A percentile compares a stretch with the other conserved stretches of the same genome.
Evolutionary conservation across 768 basidiomycete species (phyloP).

Genomic region (Podaxis sp.): DNA sequence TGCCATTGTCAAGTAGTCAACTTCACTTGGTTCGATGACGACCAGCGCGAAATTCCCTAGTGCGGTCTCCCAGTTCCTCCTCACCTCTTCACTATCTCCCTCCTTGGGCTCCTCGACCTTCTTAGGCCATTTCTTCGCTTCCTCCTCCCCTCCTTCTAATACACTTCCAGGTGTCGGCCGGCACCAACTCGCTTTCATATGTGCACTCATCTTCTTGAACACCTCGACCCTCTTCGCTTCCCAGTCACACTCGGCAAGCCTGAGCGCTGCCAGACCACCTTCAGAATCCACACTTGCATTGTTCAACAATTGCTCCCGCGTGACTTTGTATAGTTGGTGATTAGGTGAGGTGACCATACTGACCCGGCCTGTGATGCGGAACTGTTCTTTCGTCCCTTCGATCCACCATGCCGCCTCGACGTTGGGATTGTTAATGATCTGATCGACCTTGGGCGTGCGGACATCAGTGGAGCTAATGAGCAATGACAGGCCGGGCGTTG

Average conservation of each 20-base stretch:
- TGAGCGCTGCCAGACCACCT: constrained; percentile 31
- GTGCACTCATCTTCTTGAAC: constrained; percentile 57
- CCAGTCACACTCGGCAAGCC: constrained; percentile 56
- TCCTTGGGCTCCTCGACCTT: constrained; percentile 48
- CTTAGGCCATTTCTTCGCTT: constrained; percentile 61
- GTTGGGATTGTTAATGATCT: constrained; percentile 46
- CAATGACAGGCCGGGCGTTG: constrained; percentile 45
- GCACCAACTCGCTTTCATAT: constrained; percentile 73
- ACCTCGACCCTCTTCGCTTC: constrained; percentile 57
- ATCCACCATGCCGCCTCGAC: constrained; percentile 80
- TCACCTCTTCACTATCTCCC: constrained; percentile 37
- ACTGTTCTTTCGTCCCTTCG: constrained; percentile 64
- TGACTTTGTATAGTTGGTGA: constrained; percentile 34
- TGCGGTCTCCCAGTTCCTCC: constrained; percentile 49
- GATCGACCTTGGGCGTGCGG: constrained; percentile 64
- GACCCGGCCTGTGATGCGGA: constrained; percentile 60
- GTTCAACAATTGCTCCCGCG: constrained; percentile 23
- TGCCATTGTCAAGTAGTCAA: constrained; percentile 68
- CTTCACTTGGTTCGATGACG: constrained; percentile 64
- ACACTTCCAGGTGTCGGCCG: constrained; percentile 62
- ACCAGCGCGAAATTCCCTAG: constrained; percentile 69
- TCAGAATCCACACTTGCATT: constrained; percentile 18
- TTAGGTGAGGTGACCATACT: constrained; percentile 52
- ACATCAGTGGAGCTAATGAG: constrained; percentile 70
- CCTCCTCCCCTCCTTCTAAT: constrained; percentile 51